Percentiles rank a stretch among this genome's conserved stretches.
Conservation (phyloP, 2,329 filamentous ascomycete genomes). For the Venturia asperata region DNA sequence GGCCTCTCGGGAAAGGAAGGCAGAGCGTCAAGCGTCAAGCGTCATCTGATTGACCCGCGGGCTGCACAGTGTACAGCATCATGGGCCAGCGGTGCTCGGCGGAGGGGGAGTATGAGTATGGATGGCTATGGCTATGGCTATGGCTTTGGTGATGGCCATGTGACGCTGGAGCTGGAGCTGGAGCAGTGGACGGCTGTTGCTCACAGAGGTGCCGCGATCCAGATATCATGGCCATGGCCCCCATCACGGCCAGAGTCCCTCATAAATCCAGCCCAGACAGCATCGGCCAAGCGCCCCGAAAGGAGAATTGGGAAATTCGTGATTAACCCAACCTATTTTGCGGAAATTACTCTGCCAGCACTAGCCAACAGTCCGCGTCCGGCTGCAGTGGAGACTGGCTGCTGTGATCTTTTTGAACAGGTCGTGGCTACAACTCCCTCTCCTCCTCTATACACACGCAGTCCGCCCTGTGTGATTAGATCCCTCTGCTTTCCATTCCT, state of each 20-base stretch:
- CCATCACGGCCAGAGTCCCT: too few species aligned
- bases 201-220: too few species aligned
- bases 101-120: neutral
- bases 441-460: neutral
- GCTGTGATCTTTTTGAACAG: neutral
- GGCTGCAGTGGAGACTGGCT: conserved; percentile 1
- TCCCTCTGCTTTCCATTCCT: neutral
- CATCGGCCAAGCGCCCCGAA: neutral
- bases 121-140: neutral
- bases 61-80: conserved; percentile 1
- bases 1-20: neutral
- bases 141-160: conserved; percentile 2
- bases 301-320: conserved; percentile 11
- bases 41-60: neutral
- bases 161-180: neutral
- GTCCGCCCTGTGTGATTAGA: neutral
- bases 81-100: neutral
- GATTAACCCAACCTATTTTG: conserved; percentile 12
- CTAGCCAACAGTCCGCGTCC: conserved; percentile 12
- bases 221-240: too few species aligned
- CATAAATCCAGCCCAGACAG: neutral
- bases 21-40: neutral
- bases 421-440: conserved; percentile 5
- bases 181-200: too few species aligned
- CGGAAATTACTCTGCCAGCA: conserved; percentile 9